Percentiles rank a stretch among this genome's conserved stretches.
Evolutionary conservation across 164 flowering plant species (phyloP).

Genomic region (Hamamelis virginiana): DNA sequence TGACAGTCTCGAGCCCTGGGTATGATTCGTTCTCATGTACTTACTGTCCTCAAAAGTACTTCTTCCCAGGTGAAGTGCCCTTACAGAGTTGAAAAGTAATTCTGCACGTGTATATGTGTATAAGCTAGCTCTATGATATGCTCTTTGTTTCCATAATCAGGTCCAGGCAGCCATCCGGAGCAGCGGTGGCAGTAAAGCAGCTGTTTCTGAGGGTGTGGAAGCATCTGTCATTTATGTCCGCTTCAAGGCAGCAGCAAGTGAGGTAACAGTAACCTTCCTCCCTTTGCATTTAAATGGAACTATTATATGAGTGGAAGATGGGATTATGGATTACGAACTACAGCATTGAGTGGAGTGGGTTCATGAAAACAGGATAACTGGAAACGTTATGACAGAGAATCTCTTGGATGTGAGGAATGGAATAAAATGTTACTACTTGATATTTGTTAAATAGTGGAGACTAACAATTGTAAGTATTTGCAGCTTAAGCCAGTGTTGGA

Average conservation of each 20-base stretch:
- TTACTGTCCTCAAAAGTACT: slow-evolving; percentile 80
- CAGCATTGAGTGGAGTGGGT: no score
- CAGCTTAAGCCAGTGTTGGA: slow-evolving; percentile 85
- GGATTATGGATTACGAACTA: no score
- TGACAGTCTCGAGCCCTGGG: slow-evolving; percentile 89
- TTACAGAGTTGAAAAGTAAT: background rate
- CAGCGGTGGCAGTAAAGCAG: slow-evolving; percentile 51
- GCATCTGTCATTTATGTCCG: slow-evolving; percentile 93
- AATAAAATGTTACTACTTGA: background rate
- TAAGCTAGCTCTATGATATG: background rate
- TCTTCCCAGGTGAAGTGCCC: slow-evolving; percentile 70
- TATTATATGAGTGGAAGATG: background rate
- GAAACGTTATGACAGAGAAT: background rate
- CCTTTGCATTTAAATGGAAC: background rate
- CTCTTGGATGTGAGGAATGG: background rate
- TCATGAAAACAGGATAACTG: no score
- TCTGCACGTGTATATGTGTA: background rate
- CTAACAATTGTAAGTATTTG: slow-evolving; percentile 20
- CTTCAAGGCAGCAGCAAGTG: slow-evolving; percentile 94
- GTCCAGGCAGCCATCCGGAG: slow-evolving; percentile 69
- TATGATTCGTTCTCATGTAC: slow-evolving; percentile 85
- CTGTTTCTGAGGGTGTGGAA: slow-evolving; percentile 91
- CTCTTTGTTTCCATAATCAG: slow-evolving; percentile 38
- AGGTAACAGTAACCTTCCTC: slow-evolving; percentile 44
- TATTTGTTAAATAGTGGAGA: background rate